Base-by-base conservation (phyloP, 1,284 basidiomycete species). In the Blastosporella zonata region DNA sequence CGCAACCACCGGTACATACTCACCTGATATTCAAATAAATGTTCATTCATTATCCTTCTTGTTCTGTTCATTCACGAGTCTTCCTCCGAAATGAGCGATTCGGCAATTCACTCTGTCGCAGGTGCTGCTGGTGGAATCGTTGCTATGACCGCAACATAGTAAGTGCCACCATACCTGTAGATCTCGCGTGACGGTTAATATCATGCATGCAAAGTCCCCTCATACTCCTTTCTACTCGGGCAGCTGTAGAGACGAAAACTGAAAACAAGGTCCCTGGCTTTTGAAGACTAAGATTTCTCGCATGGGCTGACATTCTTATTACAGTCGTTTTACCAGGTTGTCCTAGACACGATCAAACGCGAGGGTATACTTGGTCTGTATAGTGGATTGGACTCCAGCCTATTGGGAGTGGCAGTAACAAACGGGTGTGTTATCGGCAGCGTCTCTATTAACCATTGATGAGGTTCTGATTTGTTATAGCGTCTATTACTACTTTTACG, bases 101-200 rank as follows among this genome's bases (percentile, higher is more conserved):
- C 92, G 45, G 75, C 85, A 27, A 90, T 98, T 41, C 94, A 98
- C 63, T 84, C 95, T 25, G 67, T 90, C 28, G 91, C 95, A 18
- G 96, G 96, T 37, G 92, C 93, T 23, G 81, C 86, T 3, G 96
- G 93, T 47, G 96, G 96, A 42, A 87, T 95, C 61, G 77, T 91
- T 39, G 90, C 93, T 25, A 96, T 97, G 92, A 77, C 81, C 9
- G 81, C 74, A 33, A 91, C 88, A 50, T 91, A 91, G 91, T 89
- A 62, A 70, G 87, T 71, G 3, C 39, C 18, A 43, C 33, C 38
- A 36, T 43, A 40, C 31, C 2, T 22, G 36, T 37, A 5, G 2
- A 27, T 43, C 23, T 44, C 38, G 44, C 13, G 6, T 13, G 13
- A 7, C 12, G 7, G 12, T 9, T 12, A 13, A 12, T 27, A 10